phyloP scores from a whole-genome alignment of 352 stramenopile species.

The Globisporangium heterothallicum region DNA sequence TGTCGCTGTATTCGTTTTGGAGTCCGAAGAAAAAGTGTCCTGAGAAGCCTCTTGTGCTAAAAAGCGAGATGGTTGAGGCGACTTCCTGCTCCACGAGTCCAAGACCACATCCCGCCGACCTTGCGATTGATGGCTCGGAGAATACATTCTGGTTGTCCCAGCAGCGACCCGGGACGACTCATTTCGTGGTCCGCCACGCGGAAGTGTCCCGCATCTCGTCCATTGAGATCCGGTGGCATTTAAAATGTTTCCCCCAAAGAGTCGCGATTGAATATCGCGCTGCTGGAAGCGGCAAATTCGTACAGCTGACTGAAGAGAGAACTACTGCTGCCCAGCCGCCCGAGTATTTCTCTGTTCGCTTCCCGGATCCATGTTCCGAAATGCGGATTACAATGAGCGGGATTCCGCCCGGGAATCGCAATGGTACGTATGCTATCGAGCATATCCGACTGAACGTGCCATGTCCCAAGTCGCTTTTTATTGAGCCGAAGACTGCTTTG shows the following conservation, averaged over 20 bases:
- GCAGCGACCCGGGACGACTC: slow-evolving; percentile 41
- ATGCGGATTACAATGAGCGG: slow-evolving; percentile 63
- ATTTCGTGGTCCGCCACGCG: slow-evolving; percentile 36
- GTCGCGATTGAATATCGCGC: slow-evolving; percentile 54
- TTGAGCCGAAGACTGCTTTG: slow-evolving; percentile 50
- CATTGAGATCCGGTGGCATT: slow-evolving; percentile 64
- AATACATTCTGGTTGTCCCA: slow-evolving; percentile 78
- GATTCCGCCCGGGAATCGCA: slow-evolving; percentile 57
- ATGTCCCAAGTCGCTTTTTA: slow-evolving; percentile 48
- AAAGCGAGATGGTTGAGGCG: slow-evolving; percentile 39
- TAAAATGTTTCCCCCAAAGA: slow-evolving; percentile 51
- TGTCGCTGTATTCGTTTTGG: slow-evolving; percentile 85
- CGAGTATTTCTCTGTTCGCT: slow-evolving; percentile 32
- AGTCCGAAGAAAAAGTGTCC: slow-evolving; percentile 61
- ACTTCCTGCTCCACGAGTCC: slow-evolving; percentile 51
- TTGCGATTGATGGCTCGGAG: slow-evolving; percentile 49
- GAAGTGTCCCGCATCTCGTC: slow-evolving; percentile 48
- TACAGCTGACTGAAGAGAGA: slow-evolving; percentile 30
- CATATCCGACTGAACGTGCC: slow-evolving; percentile 56
- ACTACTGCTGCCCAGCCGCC: slow-evolving; percentile 13
- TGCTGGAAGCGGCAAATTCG: slow-evolving; percentile 29
- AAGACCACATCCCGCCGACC: slow-evolving; percentile 33
- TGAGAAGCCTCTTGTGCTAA: slow-evolving; percentile 44
- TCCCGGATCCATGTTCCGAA: slow-evolving; percentile 40
- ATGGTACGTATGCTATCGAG: slow-evolving; percentile 63